phyloP scores from a whole-genome alignment of 208 protist genomes.

The Trichomonas vaginalis region DNA sequence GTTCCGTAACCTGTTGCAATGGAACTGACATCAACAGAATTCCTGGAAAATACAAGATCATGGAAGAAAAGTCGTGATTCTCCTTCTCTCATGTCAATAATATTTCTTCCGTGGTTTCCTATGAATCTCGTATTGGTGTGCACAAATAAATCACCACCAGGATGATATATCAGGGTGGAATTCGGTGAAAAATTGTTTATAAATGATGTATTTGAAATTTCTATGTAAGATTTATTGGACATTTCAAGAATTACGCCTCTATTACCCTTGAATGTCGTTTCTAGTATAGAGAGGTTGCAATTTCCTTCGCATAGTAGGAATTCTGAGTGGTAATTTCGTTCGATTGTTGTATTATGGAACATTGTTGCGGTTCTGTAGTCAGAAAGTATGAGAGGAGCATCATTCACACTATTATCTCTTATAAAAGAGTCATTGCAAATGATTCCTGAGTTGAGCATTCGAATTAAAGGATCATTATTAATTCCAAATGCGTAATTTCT shows the following conservation, averaged over 20 bases:
- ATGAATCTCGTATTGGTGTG: neutral
- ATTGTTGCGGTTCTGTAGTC: neutral
- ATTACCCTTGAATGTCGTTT: neutral
- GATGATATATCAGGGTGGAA: neutral
- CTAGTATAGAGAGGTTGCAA: neutral
- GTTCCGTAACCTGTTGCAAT: neutral
- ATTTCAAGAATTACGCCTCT: neutral
- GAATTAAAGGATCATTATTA: neutral
- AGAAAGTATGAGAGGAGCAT: neutral
- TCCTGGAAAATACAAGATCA: neutral
- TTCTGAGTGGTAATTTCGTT: neutral
- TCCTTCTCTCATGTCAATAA: neutral
- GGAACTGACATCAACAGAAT: neutral
- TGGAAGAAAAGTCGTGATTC: neutral
- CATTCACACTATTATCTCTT: neutral
- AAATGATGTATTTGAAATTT: neutral
- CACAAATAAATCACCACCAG: neutral
- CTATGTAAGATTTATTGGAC: neutral
- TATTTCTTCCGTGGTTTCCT: neutral
- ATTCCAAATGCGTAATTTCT: neutral
- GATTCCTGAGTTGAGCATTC: neutral
- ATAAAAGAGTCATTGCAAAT: neutral
- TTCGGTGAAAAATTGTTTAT: neutral
- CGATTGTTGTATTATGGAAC: neutral
- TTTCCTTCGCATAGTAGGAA: neutral